Evolutionary conservation across 352 stramenopile species (phyloP).

Genomic region (Phytophthora cajani): DNA sequence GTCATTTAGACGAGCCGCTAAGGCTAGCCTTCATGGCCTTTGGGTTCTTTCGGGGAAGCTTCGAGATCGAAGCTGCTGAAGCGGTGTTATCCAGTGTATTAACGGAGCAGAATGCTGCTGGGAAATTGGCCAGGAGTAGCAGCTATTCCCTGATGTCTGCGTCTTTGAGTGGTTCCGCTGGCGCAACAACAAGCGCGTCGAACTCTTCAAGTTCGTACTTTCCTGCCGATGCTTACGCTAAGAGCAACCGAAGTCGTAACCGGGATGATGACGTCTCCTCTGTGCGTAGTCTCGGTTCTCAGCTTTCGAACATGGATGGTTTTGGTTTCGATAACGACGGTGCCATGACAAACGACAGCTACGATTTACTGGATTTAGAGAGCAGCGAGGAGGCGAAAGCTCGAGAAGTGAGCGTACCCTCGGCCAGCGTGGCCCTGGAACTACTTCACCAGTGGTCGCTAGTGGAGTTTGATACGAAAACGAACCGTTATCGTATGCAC

Average conservation of each 20-base stretch:
- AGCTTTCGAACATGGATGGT: conserved; percentile 73
- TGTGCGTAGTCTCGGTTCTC: conserved; percentile 64
- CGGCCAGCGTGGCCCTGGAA: conserved; percentile 58
- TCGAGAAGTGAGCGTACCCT: conserved; percentile 49
- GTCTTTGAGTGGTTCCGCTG: conserved; percentile 26
- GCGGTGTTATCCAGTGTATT: conserved; percentile 70
- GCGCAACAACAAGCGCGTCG: conserved; percentile 8
- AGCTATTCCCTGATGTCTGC: conserved; percentile 37
- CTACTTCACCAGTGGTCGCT: conserved; percentile 84
- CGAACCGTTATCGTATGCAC: conserved; percentile 82
- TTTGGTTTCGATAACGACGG: conserved; percentile 84
- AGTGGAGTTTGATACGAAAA: conserved; percentile 75
- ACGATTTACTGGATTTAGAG: conserved; percentile 79
- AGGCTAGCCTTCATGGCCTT: conserved; percentile 85
- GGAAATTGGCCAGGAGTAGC: conserved; percentile 19
- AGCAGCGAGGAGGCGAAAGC: conserved; percentile 72
- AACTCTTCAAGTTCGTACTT: conserved; percentile 46
- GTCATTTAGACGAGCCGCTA: conserved; percentile 71
- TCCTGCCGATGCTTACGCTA: conserved; percentile 60
- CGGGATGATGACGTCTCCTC: conserved; percentile 63
- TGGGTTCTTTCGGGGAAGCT: conserved; percentile 82
- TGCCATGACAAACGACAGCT: conserved; percentile 80
- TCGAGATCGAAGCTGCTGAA: conserved; percentile 72
- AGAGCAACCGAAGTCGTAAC: conserved; percentile 33
- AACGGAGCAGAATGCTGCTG: conserved; percentile 20